Percentiles rank a stretch among this genome's conserved stretches.
Evolutionary conservation across 805 yeast species (phyloP).

Genomic region (Hanseniaspora nectarophila): DNA sequence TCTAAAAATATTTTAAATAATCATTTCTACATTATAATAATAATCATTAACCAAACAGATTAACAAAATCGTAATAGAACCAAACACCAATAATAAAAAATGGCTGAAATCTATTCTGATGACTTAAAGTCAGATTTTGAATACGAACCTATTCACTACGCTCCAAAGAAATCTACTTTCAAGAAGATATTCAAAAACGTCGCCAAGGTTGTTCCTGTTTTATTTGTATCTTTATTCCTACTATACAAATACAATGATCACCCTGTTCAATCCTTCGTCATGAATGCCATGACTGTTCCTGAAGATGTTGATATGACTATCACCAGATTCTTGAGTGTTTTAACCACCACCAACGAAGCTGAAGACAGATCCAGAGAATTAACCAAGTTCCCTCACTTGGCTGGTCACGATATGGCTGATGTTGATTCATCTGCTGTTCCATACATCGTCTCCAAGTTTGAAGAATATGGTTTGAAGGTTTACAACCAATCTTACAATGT

Average conservation of each 20-base stretch:
- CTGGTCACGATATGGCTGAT: slow-evolving; percentile 43
- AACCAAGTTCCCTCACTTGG: slow-evolving; percentile 45
- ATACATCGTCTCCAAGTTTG: slow-evolving; percentile 48
- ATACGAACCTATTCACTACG: not conserved
- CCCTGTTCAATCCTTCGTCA: not conserved
- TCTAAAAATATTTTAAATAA: no score
- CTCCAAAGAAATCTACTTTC: not conserved
- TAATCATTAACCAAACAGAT: not conserved
- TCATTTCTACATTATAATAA: no score
- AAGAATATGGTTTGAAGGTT: slow-evolving; percentile 47
- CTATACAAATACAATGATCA: not conserved
- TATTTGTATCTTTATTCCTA: not conserved
- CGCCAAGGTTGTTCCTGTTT: not conserved
- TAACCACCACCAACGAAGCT: slow-evolving; percentile 29
- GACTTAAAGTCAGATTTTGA: not conserved
- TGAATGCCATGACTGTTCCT: not conserved
- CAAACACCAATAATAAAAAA: not conserved
- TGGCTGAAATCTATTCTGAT: not conserved
- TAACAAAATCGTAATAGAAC: not conserved
- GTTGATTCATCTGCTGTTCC: slow-evolving; percentile 1
- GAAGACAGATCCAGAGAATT: slow-evolving; percentile 44
- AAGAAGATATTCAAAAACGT: not conserved
- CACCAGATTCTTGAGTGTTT: slow-evolving; percentile 21
- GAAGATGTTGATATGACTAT: slow-evolving; percentile 1
- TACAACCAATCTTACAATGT: slow-evolving; percentile 47